Percentiles rank a stretch among this genome's conserved stretches.
Conservation (phyloP, 164 flowering plant species). For the Magnolia changhungtana region DNA sequence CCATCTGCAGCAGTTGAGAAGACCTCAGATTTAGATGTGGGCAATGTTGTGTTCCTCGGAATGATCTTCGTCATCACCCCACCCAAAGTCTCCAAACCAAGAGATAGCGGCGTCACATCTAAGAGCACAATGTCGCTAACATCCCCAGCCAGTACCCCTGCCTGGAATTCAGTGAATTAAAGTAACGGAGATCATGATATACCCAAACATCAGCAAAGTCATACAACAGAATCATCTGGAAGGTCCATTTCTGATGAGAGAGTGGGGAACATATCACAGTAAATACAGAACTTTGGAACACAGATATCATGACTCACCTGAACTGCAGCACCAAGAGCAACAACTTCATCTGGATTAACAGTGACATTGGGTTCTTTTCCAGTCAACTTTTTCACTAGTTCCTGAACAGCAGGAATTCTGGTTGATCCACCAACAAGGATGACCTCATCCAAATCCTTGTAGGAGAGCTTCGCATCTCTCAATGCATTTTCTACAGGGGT, state of each 20-base stretch:
- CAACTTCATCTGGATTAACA: slow-evolving; percentile 37
- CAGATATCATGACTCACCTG: slow-evolving; percentile 40
- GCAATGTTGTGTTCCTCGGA: slow-evolving; percentile 68
- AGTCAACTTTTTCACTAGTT: slow-evolving; percentile 31
- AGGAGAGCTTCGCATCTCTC: slow-evolving; percentile 80
- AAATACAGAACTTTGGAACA: not conserved
- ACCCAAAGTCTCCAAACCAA: slow-evolving; percentile 73
- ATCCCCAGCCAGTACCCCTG: slow-evolving; percentile 79
- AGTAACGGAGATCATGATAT: not conserved
- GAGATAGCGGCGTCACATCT: slow-evolving; percentile 62
- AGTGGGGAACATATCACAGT: not conserved
- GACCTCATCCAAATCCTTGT: slow-evolving; percentile 50
- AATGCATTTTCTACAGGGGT: slow-evolving; percentile 65
- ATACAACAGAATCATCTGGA: not conserved
- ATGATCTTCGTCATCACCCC: slow-evolving; percentile 74
- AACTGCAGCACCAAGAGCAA: slow-evolving; percentile 88
- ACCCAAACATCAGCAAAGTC: not conserved
- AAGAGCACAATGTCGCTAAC: slow-evolving; percentile 75
- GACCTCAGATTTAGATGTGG: slow-evolving; percentile 78
- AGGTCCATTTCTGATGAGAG: not conserved
- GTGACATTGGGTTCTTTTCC: slow-evolving; percentile 34
- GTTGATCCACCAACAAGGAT: slow-evolving; percentile 41
- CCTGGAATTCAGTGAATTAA: slow-evolving; percentile 31
- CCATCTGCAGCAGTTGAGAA: slow-evolving; percentile 84
- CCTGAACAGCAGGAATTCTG: slow-evolving; percentile 38